Base-by-base conservation (phyloP, 1,139 yeast species). In the Protomyces arabidopsidicola region DNA sequence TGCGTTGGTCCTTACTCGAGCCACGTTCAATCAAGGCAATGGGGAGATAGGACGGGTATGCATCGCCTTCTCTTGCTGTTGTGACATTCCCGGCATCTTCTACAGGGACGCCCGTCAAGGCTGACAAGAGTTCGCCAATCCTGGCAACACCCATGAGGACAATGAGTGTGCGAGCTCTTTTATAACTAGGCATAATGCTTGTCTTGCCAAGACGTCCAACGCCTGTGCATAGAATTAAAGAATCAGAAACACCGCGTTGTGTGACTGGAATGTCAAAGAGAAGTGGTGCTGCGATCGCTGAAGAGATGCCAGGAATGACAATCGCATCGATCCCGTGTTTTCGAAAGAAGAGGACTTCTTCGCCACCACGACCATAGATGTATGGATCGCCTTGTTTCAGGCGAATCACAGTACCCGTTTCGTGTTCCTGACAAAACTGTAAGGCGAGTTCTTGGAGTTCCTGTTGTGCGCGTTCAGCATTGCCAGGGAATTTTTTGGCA, bases 331-430 rank as follows among this genome's bases (percentile, higher is more conserved):
- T 89, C 0, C 97, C 97, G 67, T 86, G 82, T 16, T 77, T 71
- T 38, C 79, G 72, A 74, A 91, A 93, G 73, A 79, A 90, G 18
- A 82, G 72, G 72, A 75, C 89, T 72, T 93, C 98, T 75, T 93
- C 98, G 42, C 97, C 97, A 48, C 98, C 98, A 68, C 98, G 84
- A 3, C 98, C 98, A 73, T 90, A 93, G 39, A 93, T 88, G 75
- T 90, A 93, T 4, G 98, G 98, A 73, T 93, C 98, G 52, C 98
- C 98, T 76, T 93, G 98, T 73, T 93, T 93, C 68, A 93, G 80
- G 65, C 98, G 80, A 2, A 93, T 95, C 0, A 93, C 97, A 66
- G 83, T 84, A 69, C 84, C 81, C 6, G 55, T 9, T 8, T 9
- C 31, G 18, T 55, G 27, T 12, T 58, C 62, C 48, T 77, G 67